Evolutionary conservation across 352 stramenopile genomes (phyloP).

Genomic region (Phytophthora quininea): DNA sequence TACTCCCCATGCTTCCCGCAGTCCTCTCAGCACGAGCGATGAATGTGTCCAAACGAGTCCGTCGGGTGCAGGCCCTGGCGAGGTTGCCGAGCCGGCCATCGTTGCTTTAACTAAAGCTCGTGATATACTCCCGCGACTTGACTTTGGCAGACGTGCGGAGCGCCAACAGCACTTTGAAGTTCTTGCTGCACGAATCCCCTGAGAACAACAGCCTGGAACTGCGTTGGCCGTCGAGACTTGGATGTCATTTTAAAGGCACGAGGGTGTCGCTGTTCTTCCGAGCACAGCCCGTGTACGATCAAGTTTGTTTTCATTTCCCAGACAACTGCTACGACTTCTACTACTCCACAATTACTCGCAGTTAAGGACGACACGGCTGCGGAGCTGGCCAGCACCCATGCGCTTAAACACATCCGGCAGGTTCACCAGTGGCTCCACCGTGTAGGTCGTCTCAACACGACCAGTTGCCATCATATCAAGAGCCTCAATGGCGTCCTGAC

Average conservation of each 20-base stretch:
- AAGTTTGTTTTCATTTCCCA: slow-evolving; percentile 14
- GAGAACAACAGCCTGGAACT: too few species aligned
- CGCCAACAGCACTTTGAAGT: too few species aligned
- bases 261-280: background rate
- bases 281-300: slow-evolving; percentile 14
- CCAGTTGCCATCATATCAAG: slow-evolving; percentile 53
- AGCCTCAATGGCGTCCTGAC: slow-evolving; percentile 61
- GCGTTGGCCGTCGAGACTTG: too few species aligned
- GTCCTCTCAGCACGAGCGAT: background rate
- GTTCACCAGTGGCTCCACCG: slow-evolving; percentile 38
- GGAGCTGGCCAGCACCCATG: slow-evolving; percentile 37
- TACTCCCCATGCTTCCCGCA: background rate
- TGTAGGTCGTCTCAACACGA: slow-evolving; percentile 44
- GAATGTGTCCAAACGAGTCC: too few species aligned
- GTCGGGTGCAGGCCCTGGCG: too few species aligned
- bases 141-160: too few species aligned
- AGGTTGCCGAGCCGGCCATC: background rate
- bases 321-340: slow-evolving; percentile 17
- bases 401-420: slow-evolving; percentile 48
- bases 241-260: background rate
- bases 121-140: too few species aligned
- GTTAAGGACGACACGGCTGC: slow-evolving; percentile 47
- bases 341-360: slow-evolving; percentile 39
- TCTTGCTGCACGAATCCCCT: too few species aligned
- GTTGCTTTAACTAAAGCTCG: too few species aligned